Base-by-base conservation (phyloP, 495 filamentous ascomycete genomes). In the Elasticomyces elasticus region DNA sequence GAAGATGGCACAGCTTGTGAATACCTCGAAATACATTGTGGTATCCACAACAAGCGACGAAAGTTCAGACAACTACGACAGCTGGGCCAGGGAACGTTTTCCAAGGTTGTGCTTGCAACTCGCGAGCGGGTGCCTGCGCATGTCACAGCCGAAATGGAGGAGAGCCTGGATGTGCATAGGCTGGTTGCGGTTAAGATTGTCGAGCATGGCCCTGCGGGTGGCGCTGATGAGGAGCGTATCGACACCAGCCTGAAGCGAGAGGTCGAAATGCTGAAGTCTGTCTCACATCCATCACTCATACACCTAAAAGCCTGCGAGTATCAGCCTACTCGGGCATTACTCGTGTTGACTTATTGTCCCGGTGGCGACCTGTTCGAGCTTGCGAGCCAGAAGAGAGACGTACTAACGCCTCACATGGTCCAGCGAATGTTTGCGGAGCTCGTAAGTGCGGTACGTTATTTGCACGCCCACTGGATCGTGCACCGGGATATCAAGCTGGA, bases 401-500 rank as follows among this genome's bases (percentile, higher is more conserved):
- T 82, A 0, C 74, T 95, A 30, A 80, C 75, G 20, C 81, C 86
- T 0, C 63, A 71, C 10, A 69, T 97, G 22, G 75, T 95, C 30
- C 79, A 87, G 51, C 80, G 92, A 27, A 90, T 98, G 27, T 95
- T 95, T 68, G 76, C 89, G 12, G 92, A 98, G 66, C 66, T 96
- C 56, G 83, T 95, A 17, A 77, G 77, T 53, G 94, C 94, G 1
- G 81, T 95, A 27, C 77, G 76, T 23, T 94, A 96, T 74, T 74
- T 98, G 27, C 92, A 98, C 69, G 72, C 74, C 26, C 67, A 86
- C 62, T 85, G 78, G 61, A 95, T 98, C 58, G 91, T 95, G 38
- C 92, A 98, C 64, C 81, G 92, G 24, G 92, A 98, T 69, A 94
- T 98, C 64, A 98, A 98, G 69, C 80, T 98, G 45, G 92, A 98